Percentiles rank a stretch among this genome's conserved stretches.
Evolutionary conservation across 2,329 filamentous ascomycete species (phyloP).

Genomic region (Metarhizium sp.): DNA sequence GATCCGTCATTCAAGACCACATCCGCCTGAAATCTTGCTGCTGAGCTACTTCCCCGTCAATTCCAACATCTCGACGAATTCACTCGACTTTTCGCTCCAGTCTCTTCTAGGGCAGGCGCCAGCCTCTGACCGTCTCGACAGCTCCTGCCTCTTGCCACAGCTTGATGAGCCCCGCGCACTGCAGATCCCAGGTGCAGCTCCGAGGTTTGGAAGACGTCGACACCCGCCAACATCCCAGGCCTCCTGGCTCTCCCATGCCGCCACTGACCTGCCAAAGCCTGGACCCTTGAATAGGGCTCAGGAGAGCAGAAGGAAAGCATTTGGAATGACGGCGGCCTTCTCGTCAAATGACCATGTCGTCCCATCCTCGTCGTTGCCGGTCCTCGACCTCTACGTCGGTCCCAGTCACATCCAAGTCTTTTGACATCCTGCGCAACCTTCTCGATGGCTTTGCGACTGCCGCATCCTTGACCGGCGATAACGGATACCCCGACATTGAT

Average conservation of each 20-base stretch:
- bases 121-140: too few relatives aligned
- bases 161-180: conserved; percentile 16
- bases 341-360: conserved; percentile 35
- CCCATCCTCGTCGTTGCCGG: conserved; percentile 47
- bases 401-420: conserved; percentile 48
- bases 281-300: conserved; percentile 28
- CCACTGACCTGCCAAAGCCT: conserved; percentile 20
- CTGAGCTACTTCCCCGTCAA: too few relatives aligned
- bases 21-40: not conserved
- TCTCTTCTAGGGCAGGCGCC: too few relatives aligned
- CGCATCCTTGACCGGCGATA: conserved; percentile 20
- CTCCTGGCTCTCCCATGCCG: conserved; percentile 24
- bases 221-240: not conserved
- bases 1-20: not conserved
- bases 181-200: conserved; percentile 9
- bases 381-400: conserved; percentile 55
- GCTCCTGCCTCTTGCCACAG: not conserved
- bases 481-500: conserved; percentile 38
- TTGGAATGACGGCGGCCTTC: conserved; percentile 8
- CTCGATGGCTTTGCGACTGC: conserved; percentile 36
- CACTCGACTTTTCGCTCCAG: too few relatives aligned
- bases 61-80: too few relatives aligned
- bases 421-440: conserved; percentile 46
- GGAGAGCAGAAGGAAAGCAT: conserved; percentile 13
- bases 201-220: not conserved